These are phyloP conservation scores for Sapria himalayana DNA, from an alignment of 345 rosid species.

Conservation along the genomic window DNA sequence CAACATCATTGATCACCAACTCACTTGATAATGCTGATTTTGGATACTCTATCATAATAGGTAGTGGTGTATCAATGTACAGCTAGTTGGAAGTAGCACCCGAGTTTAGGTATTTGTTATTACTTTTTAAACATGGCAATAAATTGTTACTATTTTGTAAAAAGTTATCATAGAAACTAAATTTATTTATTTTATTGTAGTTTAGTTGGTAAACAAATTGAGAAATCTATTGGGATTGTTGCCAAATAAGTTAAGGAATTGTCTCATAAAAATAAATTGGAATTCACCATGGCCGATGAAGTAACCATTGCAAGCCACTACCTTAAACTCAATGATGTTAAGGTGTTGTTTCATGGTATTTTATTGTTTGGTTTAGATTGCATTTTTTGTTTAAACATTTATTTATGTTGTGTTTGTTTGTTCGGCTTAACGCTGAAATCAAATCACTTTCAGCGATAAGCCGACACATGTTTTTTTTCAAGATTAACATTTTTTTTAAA, in stretches of 20 bases:
- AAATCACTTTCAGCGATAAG: too few relatives aligned
- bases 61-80: conserved; percentile 63
- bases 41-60: conserved; percentile 50
- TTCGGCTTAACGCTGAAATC: too few relatives aligned
- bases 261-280: conserved; percentile 67
- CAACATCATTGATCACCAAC: too few relatives aligned
- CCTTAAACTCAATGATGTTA: conserved; percentile 53
- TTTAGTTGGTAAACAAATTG: conserved; percentile 73
- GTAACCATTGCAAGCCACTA: conserved; percentile 48
- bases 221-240: conserved; percentile 78
- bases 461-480: too few relatives aligned
- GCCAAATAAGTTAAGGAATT: conserved; percentile 63
- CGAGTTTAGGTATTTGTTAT: conserved; percentile 54
- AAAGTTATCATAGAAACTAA: too few relatives aligned
- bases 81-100: conserved; percentile 85
- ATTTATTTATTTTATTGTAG: conserved; percentile 19
- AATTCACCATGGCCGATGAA: conserved; percentile 58
- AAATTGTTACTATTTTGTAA: conserved; percentile 5
- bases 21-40: too few relatives aligned
- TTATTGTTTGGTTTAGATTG: neutral
- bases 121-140: conserved; percentile 1
- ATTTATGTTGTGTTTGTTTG: too few relatives aligned
- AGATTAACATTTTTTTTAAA: too few relatives aligned
- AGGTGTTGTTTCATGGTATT: conserved; percentile 31
- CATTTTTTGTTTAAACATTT: neutral